phyloP scores from a whole-genome alignment of 139 green algal species.

The Bryopsis sp. region DNA sequence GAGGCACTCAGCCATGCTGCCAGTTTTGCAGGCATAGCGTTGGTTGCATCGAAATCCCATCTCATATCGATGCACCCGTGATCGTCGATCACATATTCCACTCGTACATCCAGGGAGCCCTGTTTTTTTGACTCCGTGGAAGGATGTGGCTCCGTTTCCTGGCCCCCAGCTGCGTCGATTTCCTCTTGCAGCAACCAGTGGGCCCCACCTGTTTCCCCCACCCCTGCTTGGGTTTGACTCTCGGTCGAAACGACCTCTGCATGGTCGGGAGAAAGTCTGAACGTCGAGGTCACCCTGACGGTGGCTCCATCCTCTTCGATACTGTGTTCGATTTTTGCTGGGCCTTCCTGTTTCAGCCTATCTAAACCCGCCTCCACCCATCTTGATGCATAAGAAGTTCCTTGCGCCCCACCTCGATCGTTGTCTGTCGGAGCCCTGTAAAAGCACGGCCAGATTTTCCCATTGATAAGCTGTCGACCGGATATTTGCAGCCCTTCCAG shows the following conservation, averaged over 20 bases:
- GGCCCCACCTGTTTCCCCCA: constrained; percentile 51
- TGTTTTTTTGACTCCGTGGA: constrained; percentile 12
- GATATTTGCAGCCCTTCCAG: constrained; percentile 12
- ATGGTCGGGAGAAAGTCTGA: too few relatives aligned
- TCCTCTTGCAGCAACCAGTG: constrained; percentile 46
- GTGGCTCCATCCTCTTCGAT: too few relatives aligned
- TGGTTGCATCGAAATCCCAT: constrained; percentile 55
- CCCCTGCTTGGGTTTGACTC: too few relatives aligned
- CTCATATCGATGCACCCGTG: constrained; percentile 28
- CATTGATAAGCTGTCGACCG: constrained; percentile 26
- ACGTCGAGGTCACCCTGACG: too few relatives aligned
- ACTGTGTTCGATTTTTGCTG: too few relatives aligned
- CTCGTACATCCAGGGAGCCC: constrained; percentile 31
- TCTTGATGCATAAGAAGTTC: constrained; percentile 54
- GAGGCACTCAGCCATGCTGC: constrained; percentile 34
- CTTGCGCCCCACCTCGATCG: constrained; percentile 62
- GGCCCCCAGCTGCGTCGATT: background rate
- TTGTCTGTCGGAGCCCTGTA: constrained; percentile 80
- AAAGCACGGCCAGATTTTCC: constrained; percentile 39
- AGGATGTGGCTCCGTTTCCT: too few relatives aligned
- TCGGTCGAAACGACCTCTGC: too few relatives aligned
- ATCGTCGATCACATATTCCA: constrained; percentile 30
- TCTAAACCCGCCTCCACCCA: constrained; percentile 49
- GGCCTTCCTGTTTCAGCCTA: too few relatives aligned
- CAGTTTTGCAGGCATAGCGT: constrained; percentile 47